These are phyloP conservation scores for Penicillium verrucosum DNA, from an alignment of 2,329 filamentous ascomycete genomes.

Conservation along the genomic window DNA sequence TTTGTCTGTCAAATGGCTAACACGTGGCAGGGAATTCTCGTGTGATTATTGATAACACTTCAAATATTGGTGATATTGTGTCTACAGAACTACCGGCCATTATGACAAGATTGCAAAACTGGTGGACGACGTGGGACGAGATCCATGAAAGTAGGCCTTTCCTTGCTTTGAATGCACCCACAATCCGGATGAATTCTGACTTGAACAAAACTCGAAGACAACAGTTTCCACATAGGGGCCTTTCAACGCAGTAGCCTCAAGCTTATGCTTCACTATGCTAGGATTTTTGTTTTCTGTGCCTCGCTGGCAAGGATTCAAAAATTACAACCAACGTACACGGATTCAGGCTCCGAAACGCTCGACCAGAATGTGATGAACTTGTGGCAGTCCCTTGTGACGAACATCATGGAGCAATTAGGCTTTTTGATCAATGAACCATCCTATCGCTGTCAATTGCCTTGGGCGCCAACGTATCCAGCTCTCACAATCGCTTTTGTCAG, in stretches of 20 bases:
- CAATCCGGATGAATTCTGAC: neutral
- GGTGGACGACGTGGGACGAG: conserved; percentile 37
- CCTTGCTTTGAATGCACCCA: too few relatives aligned
- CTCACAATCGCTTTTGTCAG: conserved; percentile 37
- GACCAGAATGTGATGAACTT: conserved; percentile 26
- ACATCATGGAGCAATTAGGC: conserved; percentile 33
- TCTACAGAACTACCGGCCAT: conserved; percentile 30
- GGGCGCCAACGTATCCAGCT: conserved; percentile 36
- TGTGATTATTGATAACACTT: conserved; percentile 28
- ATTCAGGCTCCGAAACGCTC: conserved; percentile 21
- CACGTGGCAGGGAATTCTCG: conserved; percentile 25
- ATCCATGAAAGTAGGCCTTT: conserved; percentile 31
- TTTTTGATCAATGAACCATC: conserved; percentile 33
- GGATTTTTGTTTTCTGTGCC: conserved; percentile 33
- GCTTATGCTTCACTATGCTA: conserved; percentile 34
- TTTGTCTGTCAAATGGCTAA: conserved; percentile 1
- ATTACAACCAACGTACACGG: conserved; percentile 23
- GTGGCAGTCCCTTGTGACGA: conserved; percentile 33
- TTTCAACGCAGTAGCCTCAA: conserved; percentile 37
- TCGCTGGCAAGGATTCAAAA: conserved; percentile 36
- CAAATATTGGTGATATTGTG: conserved; percentile 26
- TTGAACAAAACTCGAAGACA: conserved; percentile 22
- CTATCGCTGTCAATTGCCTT: conserved; percentile 34
- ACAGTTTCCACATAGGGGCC: conserved; percentile 36
- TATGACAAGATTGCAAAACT: conserved; percentile 31